Conservation (phyloP, 805 yeast species). For the Tetrapisispora taiwanensis region DNA sequence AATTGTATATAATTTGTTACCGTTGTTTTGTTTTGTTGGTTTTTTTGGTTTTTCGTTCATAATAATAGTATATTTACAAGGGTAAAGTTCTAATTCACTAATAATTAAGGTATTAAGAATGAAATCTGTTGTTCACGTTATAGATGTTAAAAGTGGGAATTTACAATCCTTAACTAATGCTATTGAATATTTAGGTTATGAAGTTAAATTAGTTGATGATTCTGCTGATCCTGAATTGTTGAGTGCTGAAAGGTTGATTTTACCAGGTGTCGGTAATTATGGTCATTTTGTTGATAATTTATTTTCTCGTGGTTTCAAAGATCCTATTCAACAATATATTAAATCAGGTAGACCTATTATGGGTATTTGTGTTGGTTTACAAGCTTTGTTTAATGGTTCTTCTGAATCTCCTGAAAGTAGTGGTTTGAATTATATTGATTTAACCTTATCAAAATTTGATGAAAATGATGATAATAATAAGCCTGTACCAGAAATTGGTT, state of each 20-base stretch:
- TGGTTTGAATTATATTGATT: constrained; percentile 53
- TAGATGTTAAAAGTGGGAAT: constrained; percentile 93
- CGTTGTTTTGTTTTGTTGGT: too few relatives aligned
- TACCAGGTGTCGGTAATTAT: constrained; percentile 97
- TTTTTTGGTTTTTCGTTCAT: too few relatives aligned
- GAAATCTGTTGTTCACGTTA: constrained; percentile 40
- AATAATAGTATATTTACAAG: too few relatives aligned
- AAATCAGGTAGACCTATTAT: constrained; percentile 73
- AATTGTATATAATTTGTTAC: too few relatives aligned
- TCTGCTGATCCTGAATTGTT: constrained; percentile 41
- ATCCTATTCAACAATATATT: constrained; percentile 58
- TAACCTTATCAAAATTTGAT: constrained; percentile 53
- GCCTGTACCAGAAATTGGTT: constrained; percentile 94
- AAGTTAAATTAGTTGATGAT: constrained; percentile 49
- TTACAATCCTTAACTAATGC: constrained; percentile 84
- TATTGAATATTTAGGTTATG: constrained; percentile 64
- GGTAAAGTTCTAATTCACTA: too few relatives aligned
- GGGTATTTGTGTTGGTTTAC: constrained; percentile 98
- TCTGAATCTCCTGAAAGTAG: constrained; percentile 55
- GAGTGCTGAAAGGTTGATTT: constrained; percentile 48
- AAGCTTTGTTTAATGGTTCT: constrained; percentile 66
- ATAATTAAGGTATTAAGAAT: too few relatives aligned
- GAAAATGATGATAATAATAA: constrained; percentile 43
- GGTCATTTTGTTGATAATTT: constrained; percentile 84
- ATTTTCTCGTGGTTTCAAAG: constrained; percentile 47